Conservation (phyloP, 345 rosid species). For the Hevea brasiliensis region DNA sequence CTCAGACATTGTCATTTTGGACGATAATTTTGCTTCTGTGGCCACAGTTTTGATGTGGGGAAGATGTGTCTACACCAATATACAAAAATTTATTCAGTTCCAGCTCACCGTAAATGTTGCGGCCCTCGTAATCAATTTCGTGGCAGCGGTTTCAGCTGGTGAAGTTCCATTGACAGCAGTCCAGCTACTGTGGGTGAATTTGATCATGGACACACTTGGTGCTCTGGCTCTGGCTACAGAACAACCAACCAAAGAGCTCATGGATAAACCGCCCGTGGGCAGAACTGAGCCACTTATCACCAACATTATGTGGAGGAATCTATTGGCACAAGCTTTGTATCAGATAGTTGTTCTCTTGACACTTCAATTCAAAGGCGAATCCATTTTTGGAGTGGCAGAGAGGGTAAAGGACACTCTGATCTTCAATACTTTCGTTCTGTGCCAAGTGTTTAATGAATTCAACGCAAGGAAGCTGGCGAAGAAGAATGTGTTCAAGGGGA, state of each 20-base stretch:
- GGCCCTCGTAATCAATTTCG: slow-evolving; percentile 64
- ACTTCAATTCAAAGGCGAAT: slow-evolving; percentile 62
- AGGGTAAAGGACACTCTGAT: slow-evolving; percentile 62
- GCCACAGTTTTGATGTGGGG: slow-evolving; percentile 74
- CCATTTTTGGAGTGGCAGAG: slow-evolving; percentile 49
- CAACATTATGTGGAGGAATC: slow-evolving; percentile 77
- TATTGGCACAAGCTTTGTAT: slow-evolving; percentile 60
- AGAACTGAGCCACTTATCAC: slow-evolving; percentile 65
- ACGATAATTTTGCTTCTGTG: slow-evolving; percentile 68
- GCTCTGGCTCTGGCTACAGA: slow-evolving; percentile 75
- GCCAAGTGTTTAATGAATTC: slow-evolving; percentile 82
- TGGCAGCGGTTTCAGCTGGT: slow-evolving; percentile 72
- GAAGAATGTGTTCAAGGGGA: slow-evolving; percentile 65
- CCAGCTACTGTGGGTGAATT: slow-evolving; percentile 72
- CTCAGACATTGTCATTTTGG: slow-evolving; percentile 73
- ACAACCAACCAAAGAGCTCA: slow-evolving; percentile 59
- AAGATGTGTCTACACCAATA: slow-evolving; percentile 69
- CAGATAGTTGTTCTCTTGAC: slow-evolving; percentile 61
- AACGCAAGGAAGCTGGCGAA: slow-evolving; percentile 73
- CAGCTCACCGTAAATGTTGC: slow-evolving; percentile 74
- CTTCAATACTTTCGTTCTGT: slow-evolving; percentile 66
- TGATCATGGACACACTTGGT: slow-evolving; percentile 79
- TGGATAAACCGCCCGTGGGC: slow-evolving; percentile 62
- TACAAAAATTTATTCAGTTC: slow-evolving; percentile 76
- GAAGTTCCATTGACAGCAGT: slow-evolving; percentile 67